Evolutionary conservation across 192 early-diverging fungal genomes (phyloP).

Genomic region (Linnemannia elongata): DNA sequence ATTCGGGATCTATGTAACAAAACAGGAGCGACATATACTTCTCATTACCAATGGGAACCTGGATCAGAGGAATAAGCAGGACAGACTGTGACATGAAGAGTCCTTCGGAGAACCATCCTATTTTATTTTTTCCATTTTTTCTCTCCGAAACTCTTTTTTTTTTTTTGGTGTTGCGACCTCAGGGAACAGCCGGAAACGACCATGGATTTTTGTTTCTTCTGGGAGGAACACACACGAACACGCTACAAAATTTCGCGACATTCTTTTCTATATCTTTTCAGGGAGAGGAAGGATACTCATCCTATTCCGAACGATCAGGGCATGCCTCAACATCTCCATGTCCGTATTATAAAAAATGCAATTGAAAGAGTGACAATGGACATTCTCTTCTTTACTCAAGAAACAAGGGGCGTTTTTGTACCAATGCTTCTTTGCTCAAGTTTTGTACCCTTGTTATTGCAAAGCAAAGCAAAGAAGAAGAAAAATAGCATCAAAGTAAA

Average conservation of each 20-base stretch:
- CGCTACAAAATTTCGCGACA: too few species aligned
- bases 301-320: too few species aligned
- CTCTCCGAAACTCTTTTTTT: neutral
- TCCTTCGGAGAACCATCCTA: neutral
- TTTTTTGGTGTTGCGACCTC: neutral
- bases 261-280: neutral
- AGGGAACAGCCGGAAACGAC: neutral
- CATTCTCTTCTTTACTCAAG: too few species aligned
- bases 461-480: neutral
- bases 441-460: too few species aligned
- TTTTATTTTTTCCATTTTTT: neutral
- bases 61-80: neutral
- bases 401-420: too few species aligned
- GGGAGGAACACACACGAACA: neutral
- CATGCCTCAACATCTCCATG: too few species aligned
- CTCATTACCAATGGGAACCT: neutral
- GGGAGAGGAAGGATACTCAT: too few species aligned
- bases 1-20: neutral
- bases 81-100: neutral
- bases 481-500: neutral
- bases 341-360: too few species aligned
- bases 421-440: too few species aligned
- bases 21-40: too few species aligned
- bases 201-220: neutral
- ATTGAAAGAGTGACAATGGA: too few species aligned